Conservation (phyloP, 2,329 filamentous ascomycete species). For the Magnaporthales sp. region DNA sequence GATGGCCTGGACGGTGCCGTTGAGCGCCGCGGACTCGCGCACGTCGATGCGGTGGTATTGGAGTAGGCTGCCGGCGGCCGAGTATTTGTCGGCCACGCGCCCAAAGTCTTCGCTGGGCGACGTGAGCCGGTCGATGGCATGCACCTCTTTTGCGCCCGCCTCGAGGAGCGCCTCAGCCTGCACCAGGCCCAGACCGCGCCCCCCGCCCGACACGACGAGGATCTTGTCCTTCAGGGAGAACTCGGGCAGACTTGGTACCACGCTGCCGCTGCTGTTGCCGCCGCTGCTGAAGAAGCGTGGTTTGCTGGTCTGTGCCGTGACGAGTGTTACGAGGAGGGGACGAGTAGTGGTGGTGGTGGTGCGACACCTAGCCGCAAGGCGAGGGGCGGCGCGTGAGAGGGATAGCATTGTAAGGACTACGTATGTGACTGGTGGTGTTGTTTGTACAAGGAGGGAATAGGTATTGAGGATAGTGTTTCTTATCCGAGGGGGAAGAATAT, state of each 20-base stretch:
- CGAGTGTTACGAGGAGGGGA: background rate
- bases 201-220: conserved; percentile 68
- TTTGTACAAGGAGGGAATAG: background rate
- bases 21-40: conserved; percentile 58
- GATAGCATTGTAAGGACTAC: background rate
- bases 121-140: conserved; percentile 54
- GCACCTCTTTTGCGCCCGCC: conserved; percentile 64
- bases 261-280: conserved; percentile 12
- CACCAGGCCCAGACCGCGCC: conserved; percentile 67
- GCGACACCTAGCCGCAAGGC: background rate
- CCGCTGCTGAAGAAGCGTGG: background rate
- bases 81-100: conserved; percentile 50
- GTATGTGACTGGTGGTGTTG: background rate
- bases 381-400: background rate
- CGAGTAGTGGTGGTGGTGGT: background rate
- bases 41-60: conserved; percentile 77
- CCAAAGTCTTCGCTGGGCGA: conserved; percentile 52
- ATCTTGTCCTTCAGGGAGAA: conserved; percentile 70
- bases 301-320: background rate
- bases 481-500: background rate
- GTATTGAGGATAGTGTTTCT: background rate
- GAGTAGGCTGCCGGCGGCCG: conserved; percentile 49
- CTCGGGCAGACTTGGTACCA: conserved; percentile 46
- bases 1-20: conserved; percentile 60
- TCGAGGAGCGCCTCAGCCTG: conserved; percentile 73